Conservation (phyloP, 768 basidiomycete species). For the Tubosaeta sp. region DNA sequence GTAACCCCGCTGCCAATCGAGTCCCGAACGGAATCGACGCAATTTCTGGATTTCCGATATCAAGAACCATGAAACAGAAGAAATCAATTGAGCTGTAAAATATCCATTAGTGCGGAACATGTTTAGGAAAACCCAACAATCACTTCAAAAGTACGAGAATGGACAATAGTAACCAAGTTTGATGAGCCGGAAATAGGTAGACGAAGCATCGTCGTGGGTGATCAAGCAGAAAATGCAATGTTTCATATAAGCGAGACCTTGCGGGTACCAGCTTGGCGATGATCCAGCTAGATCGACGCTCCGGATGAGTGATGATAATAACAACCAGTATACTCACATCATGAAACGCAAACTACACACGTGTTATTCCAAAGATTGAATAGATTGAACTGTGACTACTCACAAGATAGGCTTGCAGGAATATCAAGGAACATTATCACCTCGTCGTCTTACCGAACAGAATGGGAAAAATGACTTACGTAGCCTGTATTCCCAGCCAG, state of each 20-base stretch:
- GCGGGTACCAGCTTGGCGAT: slow-evolving; percentile 57
- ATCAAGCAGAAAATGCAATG: slow-evolving; percentile 87
- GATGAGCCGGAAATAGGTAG: slow-evolving; percentile 88
- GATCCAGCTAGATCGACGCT: slow-evolving; percentile 56
- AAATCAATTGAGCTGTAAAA: slow-evolving; percentile 69
- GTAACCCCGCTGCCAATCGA: slow-evolving; percentile 66
- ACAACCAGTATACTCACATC: slow-evolving; percentile 59
- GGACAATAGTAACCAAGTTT: slow-evolving; percentile 85
- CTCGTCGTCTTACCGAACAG: neutral
- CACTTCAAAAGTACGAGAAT: slow-evolving; percentile 70
- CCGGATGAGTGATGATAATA: neutral
- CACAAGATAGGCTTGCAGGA: slow-evolving; percentile 74
- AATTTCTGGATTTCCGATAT: slow-evolving; percentile 74
- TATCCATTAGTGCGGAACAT: neutral
- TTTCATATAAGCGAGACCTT: slow-evolving; percentile 64
- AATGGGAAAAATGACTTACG: slow-evolving; percentile 48
- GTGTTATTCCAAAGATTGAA: neutral
- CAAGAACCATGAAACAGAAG: slow-evolving; percentile 84
- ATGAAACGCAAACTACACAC: slow-evolving; percentile 63
- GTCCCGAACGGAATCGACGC: slow-evolving; percentile 64
- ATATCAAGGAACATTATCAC: neutral
- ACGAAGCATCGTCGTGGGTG: slow-evolving; percentile 92
- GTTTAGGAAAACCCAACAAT: neutral
- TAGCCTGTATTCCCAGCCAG: slow-evolving; percentile 92
- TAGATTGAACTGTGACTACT: slow-evolving; percentile 31